phyloP scores from a whole-genome alignment of 345 rosid genomes.

The Citropsis articulata region DNA sequence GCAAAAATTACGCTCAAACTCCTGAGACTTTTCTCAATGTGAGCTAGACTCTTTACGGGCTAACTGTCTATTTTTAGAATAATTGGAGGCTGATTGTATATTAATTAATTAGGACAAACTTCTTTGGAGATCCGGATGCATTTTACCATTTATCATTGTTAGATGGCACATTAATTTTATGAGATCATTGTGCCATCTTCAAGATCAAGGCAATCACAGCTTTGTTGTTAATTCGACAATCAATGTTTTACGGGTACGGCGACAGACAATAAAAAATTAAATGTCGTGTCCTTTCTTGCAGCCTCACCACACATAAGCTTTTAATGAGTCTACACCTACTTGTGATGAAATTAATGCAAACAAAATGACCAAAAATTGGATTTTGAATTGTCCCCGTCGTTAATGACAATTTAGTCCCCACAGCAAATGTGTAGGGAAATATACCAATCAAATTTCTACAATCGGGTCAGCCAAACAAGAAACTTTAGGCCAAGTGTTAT shows the following conservation, averaged over 20 bases:
- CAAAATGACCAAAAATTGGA: background rate
- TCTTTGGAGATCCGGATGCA: background rate
- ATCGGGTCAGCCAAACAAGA: background rate
- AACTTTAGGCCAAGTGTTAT: too few species aligned
- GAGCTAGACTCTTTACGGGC: background rate
- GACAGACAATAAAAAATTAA: background rate
- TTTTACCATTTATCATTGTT: background rate
- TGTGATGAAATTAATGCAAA: background rate
- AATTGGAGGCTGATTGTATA: background rate
- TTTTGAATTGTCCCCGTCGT: background rate
- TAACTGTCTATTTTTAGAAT: background rate
- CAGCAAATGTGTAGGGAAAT: background rate
- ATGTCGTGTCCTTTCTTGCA: background rate
- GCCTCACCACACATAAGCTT: background rate
- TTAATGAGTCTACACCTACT: background rate
- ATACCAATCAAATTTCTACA: background rate
- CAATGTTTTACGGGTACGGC: background rate
- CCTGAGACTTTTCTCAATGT: background rate
- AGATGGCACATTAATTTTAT: background rate
- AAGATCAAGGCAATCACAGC: background rate
- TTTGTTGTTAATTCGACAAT: background rate
- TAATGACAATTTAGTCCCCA: slow-evolving; percentile 4
- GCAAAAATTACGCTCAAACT: background rate
- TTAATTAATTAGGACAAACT: too few species aligned
- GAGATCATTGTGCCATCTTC: background rate